Percentiles rank a stretch among this genome's conserved stretches.
Evolutionary conservation across 768 basidiomycete genomes (phyloP).

Genomic region (Collybia sp.): DNA sequence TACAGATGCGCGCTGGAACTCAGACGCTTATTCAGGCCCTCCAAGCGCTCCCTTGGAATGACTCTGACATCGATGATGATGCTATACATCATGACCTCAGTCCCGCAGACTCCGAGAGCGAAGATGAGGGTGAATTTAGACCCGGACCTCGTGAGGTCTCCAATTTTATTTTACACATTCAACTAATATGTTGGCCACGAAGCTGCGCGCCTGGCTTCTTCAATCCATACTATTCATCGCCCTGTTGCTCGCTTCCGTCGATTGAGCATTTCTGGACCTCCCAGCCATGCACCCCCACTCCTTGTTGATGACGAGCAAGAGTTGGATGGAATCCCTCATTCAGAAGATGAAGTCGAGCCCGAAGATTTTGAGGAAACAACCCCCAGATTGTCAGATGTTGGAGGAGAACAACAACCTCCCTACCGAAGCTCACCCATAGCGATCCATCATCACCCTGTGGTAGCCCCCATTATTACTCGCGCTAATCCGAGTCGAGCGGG

Average conservation of each 20-base stretch:
- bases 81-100: conserved; percentile 34
- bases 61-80: conserved; percentile 69
- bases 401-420: conserved; percentile 4
- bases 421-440: neutral
- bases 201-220: conserved; percentile 64
- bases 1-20: conserved; percentile 81
- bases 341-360: conserved; percentile 47
- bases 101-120: conserved; percentile 54
- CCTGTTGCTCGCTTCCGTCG: conserved; percentile 68
- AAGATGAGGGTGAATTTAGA: conserved; percentile 57
- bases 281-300: conserved; percentile 15
- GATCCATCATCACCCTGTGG: conserved; percentile 2
- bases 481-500: conserved; percentile 38
- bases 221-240: conserved; percentile 84
- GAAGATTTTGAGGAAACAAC: conserved; percentile 56
- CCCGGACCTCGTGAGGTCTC: neutral
- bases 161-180: neutral
- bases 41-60: conserved; percentile 79
- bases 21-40: conserved; percentile 87
- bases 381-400: conserved; percentile 28
- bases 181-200: neutral
- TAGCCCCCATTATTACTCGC: conserved; percentile 7
- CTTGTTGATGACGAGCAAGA: conserved; percentile 27
- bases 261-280: conserved; percentile 19
- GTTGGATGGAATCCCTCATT: conserved; percentile 25